Evolutionary conservation across 2,329 filamentous ascomycete species (phyloP).

Genomic region (Diplocarpon rosae): DNA sequence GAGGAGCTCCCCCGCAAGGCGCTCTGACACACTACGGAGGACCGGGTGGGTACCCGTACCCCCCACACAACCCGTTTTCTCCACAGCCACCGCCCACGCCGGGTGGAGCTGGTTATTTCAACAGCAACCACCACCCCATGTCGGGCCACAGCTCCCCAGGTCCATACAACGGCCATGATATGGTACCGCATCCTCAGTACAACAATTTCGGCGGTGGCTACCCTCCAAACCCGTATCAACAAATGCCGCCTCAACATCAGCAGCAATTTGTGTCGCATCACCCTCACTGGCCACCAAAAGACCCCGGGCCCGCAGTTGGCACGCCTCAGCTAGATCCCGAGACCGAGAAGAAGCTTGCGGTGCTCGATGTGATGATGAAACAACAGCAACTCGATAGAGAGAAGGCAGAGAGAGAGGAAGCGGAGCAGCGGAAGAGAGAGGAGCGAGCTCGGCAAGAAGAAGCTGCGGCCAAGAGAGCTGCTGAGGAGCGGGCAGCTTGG

Average conservation of each 20-base stretch:
- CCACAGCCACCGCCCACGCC: slow-evolving; percentile 19
- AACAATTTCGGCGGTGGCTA: slow-evolving; percentile 15
- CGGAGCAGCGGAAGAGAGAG: slow-evolving; percentile 31
- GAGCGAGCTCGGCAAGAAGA: slow-evolving; percentile 30
- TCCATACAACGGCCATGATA: slow-evolving; percentile 20
- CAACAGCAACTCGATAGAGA: slow-evolving; percentile 35
- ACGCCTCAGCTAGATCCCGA: slow-evolving; percentile 17
- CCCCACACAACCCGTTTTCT: slow-evolving; percentile 24
- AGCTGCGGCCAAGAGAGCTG: slow-evolving; percentile 34
- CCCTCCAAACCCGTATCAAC: slow-evolving; percentile 14
- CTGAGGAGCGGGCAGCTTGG: slow-evolving; percentile 27
- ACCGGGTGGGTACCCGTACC: slow-evolving; percentile 18
- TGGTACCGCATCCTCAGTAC: slow-evolving; percentile 26
- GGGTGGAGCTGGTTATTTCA: slow-evolving; percentile 26
- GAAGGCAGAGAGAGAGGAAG: slow-evolving; percentile 35
- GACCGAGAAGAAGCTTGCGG: slow-evolving; percentile 44
- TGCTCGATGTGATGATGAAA: slow-evolving; percentile 46
- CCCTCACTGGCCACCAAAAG: slow-evolving; percentile 20
- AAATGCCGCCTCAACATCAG: slow-evolving; percentile 15
- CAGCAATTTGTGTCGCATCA: slow-evolving; percentile 9
- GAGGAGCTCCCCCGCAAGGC: slow-evolving; percentile 13
- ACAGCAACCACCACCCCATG: slow-evolving; percentile 33
- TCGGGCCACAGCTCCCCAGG: slow-evolving; percentile 21
- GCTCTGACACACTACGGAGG: slow-evolving; percentile 24
- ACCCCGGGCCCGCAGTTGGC: slow-evolving; percentile 13